Evolutionary conservation across 2,329 filamentous ascomycete species (phyloP), one percentile per base, ranked within the genome.

Genomic region (Fusarium concolor): DNA sequence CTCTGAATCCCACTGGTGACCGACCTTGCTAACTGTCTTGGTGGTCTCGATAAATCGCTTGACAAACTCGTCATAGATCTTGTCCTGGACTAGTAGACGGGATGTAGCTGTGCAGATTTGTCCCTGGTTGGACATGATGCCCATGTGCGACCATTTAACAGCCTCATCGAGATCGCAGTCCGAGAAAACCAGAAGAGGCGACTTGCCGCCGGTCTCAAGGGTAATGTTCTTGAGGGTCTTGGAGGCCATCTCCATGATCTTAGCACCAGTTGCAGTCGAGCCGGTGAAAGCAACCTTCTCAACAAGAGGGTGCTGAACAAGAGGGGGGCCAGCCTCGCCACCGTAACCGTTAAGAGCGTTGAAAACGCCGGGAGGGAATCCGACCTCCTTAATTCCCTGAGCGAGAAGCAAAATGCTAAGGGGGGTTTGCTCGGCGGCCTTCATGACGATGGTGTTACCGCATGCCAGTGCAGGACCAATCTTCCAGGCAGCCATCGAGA

Each of bases 41-140:
- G 92, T 90, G 49, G 91, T 88, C 81, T 87, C 85, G 85, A 91
- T 92, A 86, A 95, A 95, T 49, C 86, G 85, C 75, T 85, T 83
- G 49, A 96, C 79, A 79, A 96, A 96, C 82, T 92, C 90, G 82
- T 95, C 92, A 83, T 95, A 94, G 79, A 96, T 90, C 60, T 84
- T 84, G 74, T 94, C 92, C 78, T 96, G 91, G 37, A 95, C 92
- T 81, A 93, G 93, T 76, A 96, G 85, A 74, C 92, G 89, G 60
- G 91, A 93, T 60, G 91, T 91, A 66, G 92, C 92, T 75, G 90
- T 92, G 83, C 86, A 88, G 79, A 81, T 83, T 75, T 88, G 86
- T 68, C 86, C 86, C 78, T 87, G 85, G 82, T 88, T 88, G 77
- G 77, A 87, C 82, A 86, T 87, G 76, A 88, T 87, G 60, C 86